These are phyloP conservation scores for Elaeagnus macrophylla DNA, from an alignment of 306 rosid species.

Conservation along the genomic window DNA sequence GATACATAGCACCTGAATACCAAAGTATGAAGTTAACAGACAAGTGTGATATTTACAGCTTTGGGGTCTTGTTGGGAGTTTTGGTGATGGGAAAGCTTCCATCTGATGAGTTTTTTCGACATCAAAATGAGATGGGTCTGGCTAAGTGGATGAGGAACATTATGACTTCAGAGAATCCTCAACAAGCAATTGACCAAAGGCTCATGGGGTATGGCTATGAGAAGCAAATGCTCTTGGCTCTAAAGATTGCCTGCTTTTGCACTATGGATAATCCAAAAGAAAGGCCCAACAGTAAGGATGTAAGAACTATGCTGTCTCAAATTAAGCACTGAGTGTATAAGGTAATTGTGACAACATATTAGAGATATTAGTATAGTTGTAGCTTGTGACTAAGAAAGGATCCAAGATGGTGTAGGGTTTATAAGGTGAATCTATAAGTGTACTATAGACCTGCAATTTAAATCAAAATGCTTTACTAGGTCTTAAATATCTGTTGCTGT, in stretches of 20 bases:
- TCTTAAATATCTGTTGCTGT: background rate
- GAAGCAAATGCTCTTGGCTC: conserved; percentile 83
- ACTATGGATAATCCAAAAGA: conserved; percentile 70
- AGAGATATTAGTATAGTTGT: background rate
- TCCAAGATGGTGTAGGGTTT: background rate
- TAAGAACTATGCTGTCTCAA: conserved; percentile 69
- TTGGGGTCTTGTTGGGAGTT: conserved; percentile 72
- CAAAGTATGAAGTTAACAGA: conserved; percentile 80
- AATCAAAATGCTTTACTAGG: background rate
- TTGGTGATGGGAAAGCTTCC: conserved; percentile 76
- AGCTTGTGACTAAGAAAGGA: background rate
- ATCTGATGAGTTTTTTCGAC: conserved; percentile 59
- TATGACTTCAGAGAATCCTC: conserved; percentile 55
- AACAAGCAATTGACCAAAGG: conserved; percentile 42
- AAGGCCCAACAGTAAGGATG: conserved; percentile 85
- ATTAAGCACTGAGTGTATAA: conserved; percentile 41
- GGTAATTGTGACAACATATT: background rate
- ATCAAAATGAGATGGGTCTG: conserved; percentile 61
- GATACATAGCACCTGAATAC: conserved; percentile 85
- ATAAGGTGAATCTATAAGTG: no score
- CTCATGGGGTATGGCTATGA: conserved; percentile 61
- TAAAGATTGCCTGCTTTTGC: conserved; percentile 88
- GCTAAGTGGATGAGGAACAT: conserved; percentile 75
- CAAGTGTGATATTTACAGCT: conserved; percentile 83
- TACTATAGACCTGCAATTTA: no score